Percentiles rank a stretch among this genome's conserved stretches.
Evolutionary conservation across 1,284 basidiomycete species (phyloP).

Genomic region (Mrakiaceae sp.): DNA sequence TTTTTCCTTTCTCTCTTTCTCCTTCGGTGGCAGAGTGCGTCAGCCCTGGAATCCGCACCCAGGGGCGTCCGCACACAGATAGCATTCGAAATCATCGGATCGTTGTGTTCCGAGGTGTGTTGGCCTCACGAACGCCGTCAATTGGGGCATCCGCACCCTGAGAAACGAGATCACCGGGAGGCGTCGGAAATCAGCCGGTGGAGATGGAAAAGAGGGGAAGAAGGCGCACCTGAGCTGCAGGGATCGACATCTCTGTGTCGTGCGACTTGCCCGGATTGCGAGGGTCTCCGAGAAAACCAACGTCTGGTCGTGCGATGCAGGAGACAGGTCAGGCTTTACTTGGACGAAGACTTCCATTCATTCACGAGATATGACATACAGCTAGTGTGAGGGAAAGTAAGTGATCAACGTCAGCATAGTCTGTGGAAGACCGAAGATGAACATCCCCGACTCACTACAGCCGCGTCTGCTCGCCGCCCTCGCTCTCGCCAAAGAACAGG

Average conservation of each 20-base stretch:
- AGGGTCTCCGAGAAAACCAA: conserved; percentile 16
- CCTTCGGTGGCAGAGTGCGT: too few relatives aligned
- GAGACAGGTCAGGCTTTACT: background rate
- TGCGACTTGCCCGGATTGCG: conserved; percentile 13
- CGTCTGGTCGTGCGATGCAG: background rate
- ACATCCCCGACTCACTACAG: conserved; percentile 7
- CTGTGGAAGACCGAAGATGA: background rate
- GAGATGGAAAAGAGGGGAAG: too few relatives aligned
- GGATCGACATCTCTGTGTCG: conserved; percentile 16
- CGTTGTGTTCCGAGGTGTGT: conserved; percentile 2
- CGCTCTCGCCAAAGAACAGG: conserved; percentile 11
- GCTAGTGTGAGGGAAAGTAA: background rate
- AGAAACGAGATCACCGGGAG: too few relatives aligned
- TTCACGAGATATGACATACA: background rate
- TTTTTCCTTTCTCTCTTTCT: background rate
- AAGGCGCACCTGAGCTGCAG: conserved; percentile 9
- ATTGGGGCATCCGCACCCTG: conserved; percentile 15
- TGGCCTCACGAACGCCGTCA: background rate
- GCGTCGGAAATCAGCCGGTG: too few relatives aligned
- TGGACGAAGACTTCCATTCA: background rate
- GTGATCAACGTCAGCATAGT: background rate
- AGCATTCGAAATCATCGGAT: conserved; percentile 6
- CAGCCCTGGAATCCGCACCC: too few relatives aligned
- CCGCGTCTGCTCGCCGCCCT: conserved; percentile 10
- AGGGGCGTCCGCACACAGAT: background rate